Evolutionary conservation across 2,329 filamentous ascomycete genomes (phyloP).

Genomic region (Triangularia setosa): DNA sequence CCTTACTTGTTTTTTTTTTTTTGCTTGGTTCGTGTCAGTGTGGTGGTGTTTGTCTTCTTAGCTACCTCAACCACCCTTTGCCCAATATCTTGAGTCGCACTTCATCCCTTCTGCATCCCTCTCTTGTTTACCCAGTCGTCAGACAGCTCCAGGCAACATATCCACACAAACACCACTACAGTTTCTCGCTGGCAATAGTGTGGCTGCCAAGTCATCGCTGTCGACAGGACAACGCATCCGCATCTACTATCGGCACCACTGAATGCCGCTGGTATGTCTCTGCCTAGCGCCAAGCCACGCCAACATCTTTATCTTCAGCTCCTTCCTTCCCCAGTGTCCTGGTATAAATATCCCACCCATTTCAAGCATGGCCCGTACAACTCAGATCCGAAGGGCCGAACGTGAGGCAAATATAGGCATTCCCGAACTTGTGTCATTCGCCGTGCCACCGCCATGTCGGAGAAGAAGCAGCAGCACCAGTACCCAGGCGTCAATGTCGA

Average conservation of each 20-base stretch:
- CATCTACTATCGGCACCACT: neutral
- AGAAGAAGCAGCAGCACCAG: neutral
- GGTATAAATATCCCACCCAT: neutral
- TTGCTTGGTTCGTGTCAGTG: too few relatives aligned
- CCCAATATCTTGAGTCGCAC: too few relatives aligned
- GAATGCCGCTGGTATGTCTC: neutral
- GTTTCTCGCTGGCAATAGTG: too few relatives aligned
- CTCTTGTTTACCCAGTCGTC: too few relatives aligned
- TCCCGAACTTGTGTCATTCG: neutral
- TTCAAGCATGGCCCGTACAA: neutral
- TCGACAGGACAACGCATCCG: too few relatives aligned
- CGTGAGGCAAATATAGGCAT: neutral
- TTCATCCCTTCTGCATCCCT: too few relatives aligned
- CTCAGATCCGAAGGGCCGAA: neutral
- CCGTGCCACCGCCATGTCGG: neutral
- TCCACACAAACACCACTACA: too few relatives aligned
- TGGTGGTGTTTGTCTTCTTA: too few relatives aligned
- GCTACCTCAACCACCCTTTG: too few relatives aligned
- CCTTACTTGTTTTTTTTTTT: too few relatives aligned
- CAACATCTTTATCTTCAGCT: neutral
- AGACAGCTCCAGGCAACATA: too few relatives aligned
- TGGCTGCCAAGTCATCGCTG: too few relatives aligned
- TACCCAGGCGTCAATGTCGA: slow-evolving; percentile 20
- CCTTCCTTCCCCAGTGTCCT: neutral
- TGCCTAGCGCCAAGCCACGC: neutral